phyloP scores from a whole-genome alignment of 768 basidiomycete species.

The Cubamyces lactineus region DNA sequence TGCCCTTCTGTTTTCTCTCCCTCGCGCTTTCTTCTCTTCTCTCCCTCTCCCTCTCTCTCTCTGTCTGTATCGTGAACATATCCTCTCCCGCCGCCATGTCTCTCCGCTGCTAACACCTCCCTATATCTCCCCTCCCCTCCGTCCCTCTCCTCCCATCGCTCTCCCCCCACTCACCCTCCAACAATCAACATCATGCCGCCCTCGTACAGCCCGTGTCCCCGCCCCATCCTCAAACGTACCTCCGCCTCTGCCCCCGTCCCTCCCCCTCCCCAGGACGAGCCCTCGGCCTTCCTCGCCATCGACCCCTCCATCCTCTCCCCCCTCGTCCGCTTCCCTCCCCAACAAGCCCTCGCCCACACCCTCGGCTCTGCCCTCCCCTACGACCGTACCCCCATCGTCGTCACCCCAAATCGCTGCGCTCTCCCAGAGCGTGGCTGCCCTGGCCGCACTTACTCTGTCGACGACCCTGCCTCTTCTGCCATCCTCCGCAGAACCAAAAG shows the following conservation, averaged over 20 bases:
- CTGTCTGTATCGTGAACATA: neutral
- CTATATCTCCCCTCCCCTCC: neutral
- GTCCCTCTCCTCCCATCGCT: neutral
- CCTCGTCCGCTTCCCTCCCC: slow-evolving; percentile 56
- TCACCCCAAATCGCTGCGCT: slow-evolving; percentile 70
- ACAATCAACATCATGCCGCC: slow-evolving; percentile 28
- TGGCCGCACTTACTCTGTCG: slow-evolving; percentile 65
- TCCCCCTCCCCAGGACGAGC: slow-evolving; percentile 31
- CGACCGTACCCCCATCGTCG: slow-evolving; percentile 80
- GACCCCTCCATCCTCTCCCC: slow-evolving; percentile 51
- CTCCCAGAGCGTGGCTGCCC: slow-evolving; percentile 81
- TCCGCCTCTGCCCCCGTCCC: slow-evolving; percentile 29
- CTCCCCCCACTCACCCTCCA: neutral
- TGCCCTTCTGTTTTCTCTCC: slow-evolving; percentile 15
- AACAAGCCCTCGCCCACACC: slow-evolving; percentile 40
- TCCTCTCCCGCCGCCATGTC: slow-evolving; percentile 15
- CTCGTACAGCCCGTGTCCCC: slow-evolving; percentile 40
- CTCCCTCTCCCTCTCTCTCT: neutral
- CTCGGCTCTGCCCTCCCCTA: slow-evolving; percentile 52
- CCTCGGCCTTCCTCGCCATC: slow-evolving; percentile 48
- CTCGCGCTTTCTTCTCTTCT: neutral
- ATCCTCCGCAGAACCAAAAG: neutral
- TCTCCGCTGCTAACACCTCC: slow-evolving; percentile 15
- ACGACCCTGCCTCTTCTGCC: slow-evolving; percentile 34
- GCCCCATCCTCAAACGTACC: slow-evolving; percentile 63